Base-by-base conservation (phyloP, 768 basidiomycete species). In the Exidia glandulosa region DNA sequence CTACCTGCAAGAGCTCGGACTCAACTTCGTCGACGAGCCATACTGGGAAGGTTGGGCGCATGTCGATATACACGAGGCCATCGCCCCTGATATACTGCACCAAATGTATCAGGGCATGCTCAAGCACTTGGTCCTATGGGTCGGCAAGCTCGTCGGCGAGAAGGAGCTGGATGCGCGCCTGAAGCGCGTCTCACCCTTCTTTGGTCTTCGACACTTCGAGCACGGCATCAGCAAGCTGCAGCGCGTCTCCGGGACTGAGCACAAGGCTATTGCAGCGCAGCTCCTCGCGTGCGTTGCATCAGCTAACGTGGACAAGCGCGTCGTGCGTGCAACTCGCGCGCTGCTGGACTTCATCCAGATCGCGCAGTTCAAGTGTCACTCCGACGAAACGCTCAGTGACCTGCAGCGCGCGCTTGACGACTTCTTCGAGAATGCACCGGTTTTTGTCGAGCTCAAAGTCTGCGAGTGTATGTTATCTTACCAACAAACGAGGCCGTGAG, bases 331-430 rank as follows among this genome's bases (percentile, higher is more conserved):
- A 2, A n/a, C 19, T 2, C 61, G 59, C 0, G 61, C 66, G 0
- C 36, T 65, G 0, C 55, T 73, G 0, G 65, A 73, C 14, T 73
- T 72, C 56, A 64, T 65, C 1, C 70, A 71, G 56, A 52, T 63
- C 3, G 67, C 70, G 1, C 67, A 69, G 32, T 59, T 57, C 14
- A 57, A 60, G 0, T n/a, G 32, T 2, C 65, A 66, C 41, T 64
- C 63, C 0, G 55, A 63, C 0, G 30, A 31, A 0, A 63, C 66
- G 0, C 65, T 71, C 4, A 1, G 14, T 0, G 12, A 54, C 4
- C 5, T 29, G 1, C 50, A 32, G 2, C 25, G 30, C 9, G 16
- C 25, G 1, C 25, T 54, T 12, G 4, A 54, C 31, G 27, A 32
- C 2, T 54, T 54, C 25, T 19, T 27, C 50, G 25, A 54, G 30